phyloP scores from a whole-genome alignment of 495 filamentous ascomycete species.

The Geoglossum glabrum region DNA sequence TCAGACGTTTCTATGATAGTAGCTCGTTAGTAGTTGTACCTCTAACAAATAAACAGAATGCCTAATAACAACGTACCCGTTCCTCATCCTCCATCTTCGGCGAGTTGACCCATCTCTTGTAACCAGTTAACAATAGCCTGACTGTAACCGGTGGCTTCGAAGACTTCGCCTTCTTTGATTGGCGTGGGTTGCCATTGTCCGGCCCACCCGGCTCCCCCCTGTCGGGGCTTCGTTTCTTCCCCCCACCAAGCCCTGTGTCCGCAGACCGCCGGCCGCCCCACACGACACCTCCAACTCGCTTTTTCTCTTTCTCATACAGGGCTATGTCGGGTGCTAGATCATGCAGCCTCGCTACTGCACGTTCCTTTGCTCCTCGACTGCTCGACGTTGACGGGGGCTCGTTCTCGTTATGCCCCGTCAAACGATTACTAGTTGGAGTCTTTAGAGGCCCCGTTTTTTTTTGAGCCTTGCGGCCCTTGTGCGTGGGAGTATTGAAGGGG shows the following conservation, averaged over 20 bases:
- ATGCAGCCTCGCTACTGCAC: constrained; percentile 56
- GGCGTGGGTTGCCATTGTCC: constrained; percentile 22
- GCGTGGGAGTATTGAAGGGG: not conserved
- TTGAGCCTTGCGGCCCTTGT: not conserved
- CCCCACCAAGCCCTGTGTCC: constrained; percentile 21
- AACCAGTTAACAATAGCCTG: constrained; percentile 59
- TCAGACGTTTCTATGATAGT: constrained; percentile 46
- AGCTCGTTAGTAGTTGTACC: constrained; percentile 12
- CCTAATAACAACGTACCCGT: constrained; percentile 34
- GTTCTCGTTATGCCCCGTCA: constrained; percentile 39
- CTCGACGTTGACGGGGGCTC: constrained; percentile 59
- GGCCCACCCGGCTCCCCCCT: constrained; percentile 27
- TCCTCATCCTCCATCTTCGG: constrained; percentile 54
- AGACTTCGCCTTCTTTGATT: constrained; percentile 42
- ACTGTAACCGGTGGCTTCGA: constrained; percentile 38
- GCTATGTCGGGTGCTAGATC: constrained; percentile 63
- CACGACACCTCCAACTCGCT: constrained; percentile 63
- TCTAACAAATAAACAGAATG: not conserved
- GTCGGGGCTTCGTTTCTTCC: constrained; percentile 19
- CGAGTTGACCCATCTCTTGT: constrained; percentile 53
- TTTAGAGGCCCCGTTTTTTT: constrained; percentile 4
- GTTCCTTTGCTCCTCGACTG: constrained; percentile 72
- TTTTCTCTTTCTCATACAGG: constrained; percentile 83
- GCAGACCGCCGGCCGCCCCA: constrained; percentile 39
- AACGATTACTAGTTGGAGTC: not conserved